A percentile compares a stretch with the other conserved stretches of the same genome.
Evolutionary conservation across 23 red algal species (phyloP).

Genomic region (Chondrus crispus): DNA sequence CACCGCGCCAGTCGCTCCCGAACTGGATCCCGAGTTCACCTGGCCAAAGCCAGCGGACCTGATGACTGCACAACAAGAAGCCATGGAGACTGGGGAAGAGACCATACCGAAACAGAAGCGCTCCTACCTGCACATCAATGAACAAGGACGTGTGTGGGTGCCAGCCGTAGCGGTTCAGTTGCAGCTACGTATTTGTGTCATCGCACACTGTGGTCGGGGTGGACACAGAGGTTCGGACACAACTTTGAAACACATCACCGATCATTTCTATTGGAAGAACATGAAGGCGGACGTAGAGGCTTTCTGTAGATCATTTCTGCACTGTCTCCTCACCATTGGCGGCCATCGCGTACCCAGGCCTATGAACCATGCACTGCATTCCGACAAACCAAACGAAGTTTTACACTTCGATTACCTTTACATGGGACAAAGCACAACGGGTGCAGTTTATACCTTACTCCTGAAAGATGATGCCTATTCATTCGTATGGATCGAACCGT

Average conservation of each 20-base stretch:
- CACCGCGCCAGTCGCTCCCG: neutral
- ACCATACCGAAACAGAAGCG: neutral
- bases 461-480: neutral
- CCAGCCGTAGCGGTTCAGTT: neutral
- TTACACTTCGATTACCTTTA: neutral
- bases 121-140: neutral
- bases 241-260: neutral
- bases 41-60: neutral
- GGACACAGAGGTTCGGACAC: neutral
- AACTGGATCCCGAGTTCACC: neutral
- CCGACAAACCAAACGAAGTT: neutral
- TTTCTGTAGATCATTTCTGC: neutral
- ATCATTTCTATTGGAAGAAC: neutral
- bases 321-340: neutral
- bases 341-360: neutral
- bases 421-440: neutral
- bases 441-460: neutral
- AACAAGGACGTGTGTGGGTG: no score
- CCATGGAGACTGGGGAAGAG: neutral
- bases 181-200: neutral
- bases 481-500: neutral
- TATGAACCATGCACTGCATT: neutral
- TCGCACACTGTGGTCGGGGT: neutral
- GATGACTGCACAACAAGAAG: neutral
- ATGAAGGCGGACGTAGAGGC: neutral